Conservation (phyloP, 768 basidiomycete species). For the Suillus paluster region DNA sequence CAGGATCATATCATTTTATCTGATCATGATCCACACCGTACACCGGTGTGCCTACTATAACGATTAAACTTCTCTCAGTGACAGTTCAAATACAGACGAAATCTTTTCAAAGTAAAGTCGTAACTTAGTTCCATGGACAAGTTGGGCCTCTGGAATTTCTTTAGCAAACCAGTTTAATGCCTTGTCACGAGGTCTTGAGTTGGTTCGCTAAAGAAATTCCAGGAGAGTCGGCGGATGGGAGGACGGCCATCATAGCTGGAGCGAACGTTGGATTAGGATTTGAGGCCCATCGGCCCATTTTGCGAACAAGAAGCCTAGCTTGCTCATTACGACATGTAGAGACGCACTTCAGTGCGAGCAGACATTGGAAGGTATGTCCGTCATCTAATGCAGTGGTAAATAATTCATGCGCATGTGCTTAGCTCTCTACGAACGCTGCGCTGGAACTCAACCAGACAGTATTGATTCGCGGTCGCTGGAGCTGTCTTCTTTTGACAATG, state of each 20-base stretch:
- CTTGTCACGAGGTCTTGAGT: too few relatives aligned
- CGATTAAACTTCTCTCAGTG: too few relatives aligned
- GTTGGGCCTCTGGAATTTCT: slow-evolving; percentile 23
- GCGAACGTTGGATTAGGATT: slow-evolving; percentile 49
- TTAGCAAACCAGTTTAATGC: too few relatives aligned
- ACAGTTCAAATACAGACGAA: not conserved
- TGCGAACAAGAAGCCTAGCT: slow-evolving; percentile 34
- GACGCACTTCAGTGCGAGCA: slow-evolving; percentile 30
- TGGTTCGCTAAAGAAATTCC: too few relatives aligned
- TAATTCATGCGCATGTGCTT: slow-evolving; percentile 23
- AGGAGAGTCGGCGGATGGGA: slow-evolving; percentile 38
- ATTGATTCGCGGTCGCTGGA: slow-evolving; percentile 39
- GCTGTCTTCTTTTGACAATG: slow-evolving; percentile 34
- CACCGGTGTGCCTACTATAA: too few relatives aligned
- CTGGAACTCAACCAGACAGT: not conserved
- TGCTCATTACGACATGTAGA: slow-evolving; percentile 40
- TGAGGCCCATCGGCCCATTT: slow-evolving; percentile 37
- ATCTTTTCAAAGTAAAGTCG: not conserved
- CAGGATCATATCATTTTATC: too few relatives aligned
- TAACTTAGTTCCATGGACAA: too few relatives aligned
- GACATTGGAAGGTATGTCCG: slow-evolving; percentile 22
- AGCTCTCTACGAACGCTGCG: slow-evolving; percentile 7
- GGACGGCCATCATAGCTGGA: slow-evolving; percentile 54
- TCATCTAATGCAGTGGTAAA: not conserved
- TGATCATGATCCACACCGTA: too few relatives aligned